Percentiles rank a stretch among this genome's conserved stretches.
These are phyloP conservation scores for Pythium phragmiticola DNA, from an alignment of 352 stramenopile genomes.

Conservation along the genomic window DNA sequence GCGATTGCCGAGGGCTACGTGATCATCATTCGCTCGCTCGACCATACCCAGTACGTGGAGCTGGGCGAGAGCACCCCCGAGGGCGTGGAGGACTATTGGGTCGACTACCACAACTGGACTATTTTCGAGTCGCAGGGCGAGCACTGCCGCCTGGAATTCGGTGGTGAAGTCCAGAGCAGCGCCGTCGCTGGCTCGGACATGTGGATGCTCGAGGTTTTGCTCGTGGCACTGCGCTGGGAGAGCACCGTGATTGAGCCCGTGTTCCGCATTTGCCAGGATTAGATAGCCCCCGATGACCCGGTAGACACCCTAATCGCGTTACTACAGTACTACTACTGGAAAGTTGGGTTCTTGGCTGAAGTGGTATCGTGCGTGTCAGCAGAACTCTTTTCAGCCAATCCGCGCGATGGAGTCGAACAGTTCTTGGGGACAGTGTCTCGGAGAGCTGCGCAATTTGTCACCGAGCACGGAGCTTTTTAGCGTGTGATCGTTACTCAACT, in stretches of 20 bases:
- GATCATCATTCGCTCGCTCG: slow-evolving; percentile 22
- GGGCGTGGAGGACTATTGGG: slow-evolving; percentile 23
- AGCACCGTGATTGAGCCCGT: slow-evolving; percentile 10
- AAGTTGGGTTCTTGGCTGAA: too few relatives aligned
- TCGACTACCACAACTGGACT: slow-evolving; percentile 27
- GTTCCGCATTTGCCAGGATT: slow-evolving; percentile 20
- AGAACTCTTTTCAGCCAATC: too few relatives aligned
- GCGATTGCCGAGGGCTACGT: slow-evolving; percentile 12
- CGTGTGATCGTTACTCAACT: too few relatives aligned
- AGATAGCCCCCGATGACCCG: not conserved
- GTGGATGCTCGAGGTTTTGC: slow-evolving; percentile 31
- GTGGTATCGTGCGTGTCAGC: too few relatives aligned
- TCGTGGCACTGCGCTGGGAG: slow-evolving; percentile 27
- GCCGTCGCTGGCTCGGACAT: slow-evolving; percentile 10
- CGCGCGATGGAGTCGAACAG: too few relatives aligned
- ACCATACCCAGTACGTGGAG: slow-evolving; percentile 1
- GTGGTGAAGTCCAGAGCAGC: slow-evolving; percentile 21
- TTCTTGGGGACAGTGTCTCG: too few relatives aligned
- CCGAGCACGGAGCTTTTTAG: not conserved
- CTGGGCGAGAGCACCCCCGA: not conserved
- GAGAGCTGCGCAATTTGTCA: too few relatives aligned
- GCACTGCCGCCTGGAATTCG: slow-evolving; percentile 21
- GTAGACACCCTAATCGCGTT: too few relatives aligned
- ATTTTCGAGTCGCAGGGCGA: slow-evolving; percentile 20
- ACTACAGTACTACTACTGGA: too few relatives aligned